Evolutionary conservation across 768 basidiomycete species (phyloP), one percentile per base, ranked within the genome.

Genomic region (Leccinum disarticulatum): DNA sequence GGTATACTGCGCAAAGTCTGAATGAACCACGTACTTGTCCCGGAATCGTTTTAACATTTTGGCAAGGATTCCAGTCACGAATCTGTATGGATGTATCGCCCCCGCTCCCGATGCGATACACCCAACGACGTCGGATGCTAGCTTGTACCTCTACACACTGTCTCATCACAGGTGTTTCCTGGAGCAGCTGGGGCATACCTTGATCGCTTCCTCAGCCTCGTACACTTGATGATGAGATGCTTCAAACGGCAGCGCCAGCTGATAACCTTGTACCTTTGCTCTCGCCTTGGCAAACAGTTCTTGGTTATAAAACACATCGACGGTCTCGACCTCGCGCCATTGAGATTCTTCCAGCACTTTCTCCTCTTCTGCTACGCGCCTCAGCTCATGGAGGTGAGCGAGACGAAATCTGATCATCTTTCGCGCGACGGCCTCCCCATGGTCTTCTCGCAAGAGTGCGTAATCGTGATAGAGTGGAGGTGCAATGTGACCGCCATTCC

Each of bases 401-500:
- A 83, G 74, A 7, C 89, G 81, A 63, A 90, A 88, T 10, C 81
- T 78, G 17, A 87, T 80, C 55, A 87, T 81, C 60, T 77, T 76
- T 65, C 78, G 70, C 0, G 88, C 87, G 2, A 66, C 65, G 8
- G 71, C 72, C 2, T 70, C 60, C 2, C 88, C 87, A 60, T 82
- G 71, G 15, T 70, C 66, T 31, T 77, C 67, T 67, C 80, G 81
- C 27, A 88, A 73, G 9, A 70, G 59, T 1, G 61, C 51, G 63
- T 88, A 89, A 57, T 88, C 86, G 15, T 81, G 79, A 62, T 86
- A 88, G 9, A 86, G 68, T 10, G 78, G 73, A 0, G 87, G 85
- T 6, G 81, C 81, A 36, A 87, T 80, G 64, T 90, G 88, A 0
- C 89, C 88, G 2, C 88, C 88, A 59, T 90, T 90, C 64, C 88